Percentiles rank a stretch among this genome's conserved stretches.
These are phyloP conservation scores for Ilex paraguariensis DNA, from an alignment of 305 asterid genomes.

Conservation along the genomic window DNA sequence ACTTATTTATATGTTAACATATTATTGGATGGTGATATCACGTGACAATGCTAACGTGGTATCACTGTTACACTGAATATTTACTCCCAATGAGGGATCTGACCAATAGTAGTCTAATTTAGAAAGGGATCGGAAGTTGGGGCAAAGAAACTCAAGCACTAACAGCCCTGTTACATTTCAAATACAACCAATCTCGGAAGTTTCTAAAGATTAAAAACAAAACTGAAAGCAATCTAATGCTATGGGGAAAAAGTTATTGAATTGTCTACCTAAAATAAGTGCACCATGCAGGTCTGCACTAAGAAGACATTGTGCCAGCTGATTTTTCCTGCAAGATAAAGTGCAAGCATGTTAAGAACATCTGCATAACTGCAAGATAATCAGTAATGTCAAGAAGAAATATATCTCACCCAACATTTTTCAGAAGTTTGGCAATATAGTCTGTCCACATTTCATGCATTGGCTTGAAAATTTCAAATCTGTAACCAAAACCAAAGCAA, in stretches of 20 bases:
- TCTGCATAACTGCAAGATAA: background rate
- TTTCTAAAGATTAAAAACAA: too few relatives aligned
- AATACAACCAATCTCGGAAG: too few relatives aligned
- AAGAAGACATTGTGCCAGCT: constrained; percentile 65
- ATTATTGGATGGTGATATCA: too few relatives aligned
- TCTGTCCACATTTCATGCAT: constrained; percentile 90
- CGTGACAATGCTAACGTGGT: too few relatives aligned
- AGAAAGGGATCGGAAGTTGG: too few relatives aligned
- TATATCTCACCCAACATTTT: constrained; percentile 55
- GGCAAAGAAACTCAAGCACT: too few relatives aligned
- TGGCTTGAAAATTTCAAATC: constrained; percentile 63
- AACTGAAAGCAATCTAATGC: too few relatives aligned
- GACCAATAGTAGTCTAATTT: too few relatives aligned
- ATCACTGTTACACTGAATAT: too few relatives aligned
- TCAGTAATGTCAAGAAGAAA: constrained; percentile 1
- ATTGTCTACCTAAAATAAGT: constrained; percentile 49
- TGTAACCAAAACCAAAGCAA: constrained; percentile 22
- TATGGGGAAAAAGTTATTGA: background rate
- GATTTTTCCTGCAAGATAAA: constrained; percentile 66
- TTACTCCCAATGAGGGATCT: too few relatives aligned
- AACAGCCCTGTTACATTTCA: too few relatives aligned
- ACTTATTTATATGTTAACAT: too few relatives aligned
- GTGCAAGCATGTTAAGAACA: background rate
- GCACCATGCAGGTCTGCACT: constrained; percentile 83
- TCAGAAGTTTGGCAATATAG: constrained; percentile 50